phyloP scores from a whole-genome alignment of 2,329 filamentous ascomycete species.

The Penicillium sp. region DNA sequence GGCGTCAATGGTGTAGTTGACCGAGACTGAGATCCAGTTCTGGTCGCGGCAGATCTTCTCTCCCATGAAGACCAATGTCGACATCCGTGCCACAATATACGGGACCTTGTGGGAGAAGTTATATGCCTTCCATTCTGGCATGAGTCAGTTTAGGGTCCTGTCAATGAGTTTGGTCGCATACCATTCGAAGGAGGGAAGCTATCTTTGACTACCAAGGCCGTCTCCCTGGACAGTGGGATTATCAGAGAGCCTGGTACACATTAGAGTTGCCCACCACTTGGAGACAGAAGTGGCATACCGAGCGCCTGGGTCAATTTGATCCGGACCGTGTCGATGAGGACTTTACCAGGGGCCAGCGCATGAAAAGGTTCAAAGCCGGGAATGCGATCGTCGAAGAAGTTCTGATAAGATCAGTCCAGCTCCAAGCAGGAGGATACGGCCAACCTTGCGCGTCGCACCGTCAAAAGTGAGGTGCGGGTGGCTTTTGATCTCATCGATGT shows the following conservation, averaged over 20 bases:
- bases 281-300: constrained; percentile 14
- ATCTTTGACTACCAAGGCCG: constrained; percentile 22
- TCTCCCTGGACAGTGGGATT: constrained; percentile 27
- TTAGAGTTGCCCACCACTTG: neutral
- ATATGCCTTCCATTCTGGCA: constrained; percentile 52
- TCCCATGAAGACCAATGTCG: constrained; percentile 38
- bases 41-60: constrained; percentile 20
- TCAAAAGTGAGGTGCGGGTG: constrained; percentile 29
- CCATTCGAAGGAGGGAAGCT: constrained; percentile 23
- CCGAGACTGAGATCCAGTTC: constrained; percentile 27
- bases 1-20: constrained; percentile 23
- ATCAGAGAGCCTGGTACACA: constrained; percentile 21
- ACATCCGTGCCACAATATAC: constrained; percentile 51
- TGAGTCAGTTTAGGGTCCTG: constrained; percentile 2
- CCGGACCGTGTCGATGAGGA: constrained; percentile 25
- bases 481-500: constrained; percentile 32
- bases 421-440: neutral
- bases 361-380: constrained; percentile 32
- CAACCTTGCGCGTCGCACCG: constrained; percentile 23
- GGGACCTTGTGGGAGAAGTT: constrained; percentile 52
- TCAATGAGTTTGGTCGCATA: constrained; percentile 9
- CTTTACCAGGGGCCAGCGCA: constrained; percentile 6
- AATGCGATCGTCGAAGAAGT: constrained; percentile 28
- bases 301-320: constrained; percentile 31
- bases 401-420: constrained; percentile 14